Evolutionary conservation across 352 stramenopile species (phyloP).

Genomic region (Globisporangium alternatum): DNA sequence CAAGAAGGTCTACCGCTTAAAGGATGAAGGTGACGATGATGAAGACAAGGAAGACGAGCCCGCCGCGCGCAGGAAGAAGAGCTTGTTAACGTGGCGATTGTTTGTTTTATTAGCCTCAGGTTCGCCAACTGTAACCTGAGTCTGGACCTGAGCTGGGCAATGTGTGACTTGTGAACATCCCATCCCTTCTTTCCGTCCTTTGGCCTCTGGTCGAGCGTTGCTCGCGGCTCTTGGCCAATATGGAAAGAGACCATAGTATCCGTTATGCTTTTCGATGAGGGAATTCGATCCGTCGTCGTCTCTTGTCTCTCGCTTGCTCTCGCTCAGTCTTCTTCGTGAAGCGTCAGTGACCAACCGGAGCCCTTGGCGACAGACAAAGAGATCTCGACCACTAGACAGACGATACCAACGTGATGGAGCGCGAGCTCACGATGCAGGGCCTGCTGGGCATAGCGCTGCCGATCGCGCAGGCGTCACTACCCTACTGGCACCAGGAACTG

Average conservation of each 20-base stretch:
- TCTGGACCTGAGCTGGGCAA: too few relatives aligned
- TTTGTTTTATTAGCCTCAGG: too few relatives aligned
- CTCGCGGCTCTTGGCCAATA: conserved; percentile 1
- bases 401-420: conserved; percentile 11
- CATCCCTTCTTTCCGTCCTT: too few relatives aligned
- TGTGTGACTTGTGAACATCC: too few relatives aligned
- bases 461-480: conserved; percentile 16
- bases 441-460: conserved; percentile 26
- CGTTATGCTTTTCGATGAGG: conserved; percentile 4
- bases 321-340: conserved; percentile 1
- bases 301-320: not conserved
- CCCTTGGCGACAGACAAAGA: not conserved
- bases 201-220: not conserved
- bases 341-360: not conserved
- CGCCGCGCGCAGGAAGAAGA: conserved; percentile 16
- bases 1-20: conserved; percentile 78
- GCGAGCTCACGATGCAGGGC: conserved; percentile 23
- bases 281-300: conserved; percentile 2
- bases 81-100: conserved; percentile 4
- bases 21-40: conserved; percentile 43
- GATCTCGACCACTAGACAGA: not conserved
- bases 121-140: too few relatives aligned
- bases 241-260: conserved; percentile 6
- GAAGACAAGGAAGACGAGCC: conserved; percentile 25
- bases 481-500: conserved; percentile 30